Evolutionary conservation across 495 filamentous ascomycete species (phyloP).

Genomic region (Hyaloscypha finlandica): DNA sequence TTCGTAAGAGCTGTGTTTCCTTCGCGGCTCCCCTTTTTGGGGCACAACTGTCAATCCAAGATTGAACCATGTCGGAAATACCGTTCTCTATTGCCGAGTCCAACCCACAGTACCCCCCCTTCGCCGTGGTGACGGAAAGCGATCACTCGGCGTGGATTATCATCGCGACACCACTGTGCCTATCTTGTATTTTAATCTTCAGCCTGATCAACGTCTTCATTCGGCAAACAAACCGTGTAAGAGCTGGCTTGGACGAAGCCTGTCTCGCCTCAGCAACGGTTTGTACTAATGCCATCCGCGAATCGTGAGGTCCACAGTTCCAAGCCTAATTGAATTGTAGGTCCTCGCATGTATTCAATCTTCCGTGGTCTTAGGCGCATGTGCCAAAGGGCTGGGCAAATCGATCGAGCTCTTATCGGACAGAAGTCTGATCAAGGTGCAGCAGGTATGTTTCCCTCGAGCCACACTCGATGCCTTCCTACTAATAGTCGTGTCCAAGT

Average conservation of each 20-base stretch:
- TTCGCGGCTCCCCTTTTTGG: not conserved
- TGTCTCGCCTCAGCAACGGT: not conserved
- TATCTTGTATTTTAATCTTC: not conserved
- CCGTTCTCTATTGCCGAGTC: not conserved
- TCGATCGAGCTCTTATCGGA: not conserved
- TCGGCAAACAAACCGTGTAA: not conserved
- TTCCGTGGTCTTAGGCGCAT: not conserved
- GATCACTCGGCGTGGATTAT: not conserved
- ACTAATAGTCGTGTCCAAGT: not conserved
- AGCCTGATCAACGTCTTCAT: not conserved
- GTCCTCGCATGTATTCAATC: not conserved
- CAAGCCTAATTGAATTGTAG: not conserved
- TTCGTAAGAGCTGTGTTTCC: too few species aligned
- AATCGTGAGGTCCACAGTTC: not conserved
- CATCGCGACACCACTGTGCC: not conserved
- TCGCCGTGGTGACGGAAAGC: conserved; percentile 2
- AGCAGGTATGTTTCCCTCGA: not conserved
- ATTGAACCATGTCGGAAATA: not conserved
- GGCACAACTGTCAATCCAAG: not conserved
- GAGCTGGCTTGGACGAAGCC: not conserved
- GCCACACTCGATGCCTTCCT: not conserved
- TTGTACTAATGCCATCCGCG: not conserved
- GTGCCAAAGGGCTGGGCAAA: not conserved
- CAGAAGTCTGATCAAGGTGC: not conserved
- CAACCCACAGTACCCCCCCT: not conserved